Conservation (phyloP, 331 rosid genomes). For the Saraca asoca region DNA sequence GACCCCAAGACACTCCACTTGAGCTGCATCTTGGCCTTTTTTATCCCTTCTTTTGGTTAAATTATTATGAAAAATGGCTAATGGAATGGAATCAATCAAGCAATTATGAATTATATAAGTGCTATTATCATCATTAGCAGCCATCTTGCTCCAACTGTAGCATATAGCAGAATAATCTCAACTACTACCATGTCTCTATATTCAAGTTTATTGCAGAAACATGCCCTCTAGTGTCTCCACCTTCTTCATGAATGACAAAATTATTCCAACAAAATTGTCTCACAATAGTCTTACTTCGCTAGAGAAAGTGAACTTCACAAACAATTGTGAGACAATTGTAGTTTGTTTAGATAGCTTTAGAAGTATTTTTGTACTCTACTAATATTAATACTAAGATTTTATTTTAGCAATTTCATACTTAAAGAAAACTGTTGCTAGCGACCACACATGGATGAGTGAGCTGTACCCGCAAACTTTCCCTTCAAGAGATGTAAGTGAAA, state of each 20-base stretch:
- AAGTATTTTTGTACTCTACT: too few species aligned
- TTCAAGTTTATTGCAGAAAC: conserved; percentile 16
- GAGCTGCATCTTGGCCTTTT: background rate
- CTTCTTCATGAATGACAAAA: conserved; percentile 3
- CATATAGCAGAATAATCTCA: conserved; percentile 28
- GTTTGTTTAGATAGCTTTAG: too few species aligned
- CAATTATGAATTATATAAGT: conserved; percentile 19
- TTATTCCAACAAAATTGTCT: too few species aligned
- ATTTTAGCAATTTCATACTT: too few species aligned
- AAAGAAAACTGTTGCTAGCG: conserved; percentile 2
- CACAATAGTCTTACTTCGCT: too few species aligned
- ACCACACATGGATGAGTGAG: conserved; percentile 5
- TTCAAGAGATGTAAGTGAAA: conserved; percentile 5
- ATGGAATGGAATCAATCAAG: conserved; percentile 32
- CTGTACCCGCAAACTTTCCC: background rate
- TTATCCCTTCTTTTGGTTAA: background rate
- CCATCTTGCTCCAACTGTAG: conserved; percentile 32
- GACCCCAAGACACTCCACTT: background rate
- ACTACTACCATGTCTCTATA: conserved; percentile 25
- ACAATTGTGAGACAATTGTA: too few species aligned
- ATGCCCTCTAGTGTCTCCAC: conserved; percentile 34
- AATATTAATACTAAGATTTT: too few species aligned
- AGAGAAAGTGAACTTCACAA: too few species aligned
- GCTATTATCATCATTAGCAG: conserved; percentile 39
- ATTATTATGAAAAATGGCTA: conserved; percentile 26